Base-by-base conservation (phyloP, 495 filamentous ascomycete species). In the Penicillium arizonense region DNA sequence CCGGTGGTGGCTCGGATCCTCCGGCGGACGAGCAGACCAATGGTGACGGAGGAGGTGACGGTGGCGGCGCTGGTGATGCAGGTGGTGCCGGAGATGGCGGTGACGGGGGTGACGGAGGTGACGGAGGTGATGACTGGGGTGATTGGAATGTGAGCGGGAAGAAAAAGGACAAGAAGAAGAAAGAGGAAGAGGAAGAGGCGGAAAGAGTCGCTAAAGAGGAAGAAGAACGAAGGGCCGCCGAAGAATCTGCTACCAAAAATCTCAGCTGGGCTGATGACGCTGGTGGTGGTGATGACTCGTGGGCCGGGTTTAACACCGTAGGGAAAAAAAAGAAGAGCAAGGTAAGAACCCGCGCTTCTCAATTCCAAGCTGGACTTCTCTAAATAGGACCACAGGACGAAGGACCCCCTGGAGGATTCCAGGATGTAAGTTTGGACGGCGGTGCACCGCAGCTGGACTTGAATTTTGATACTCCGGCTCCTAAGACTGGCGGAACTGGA, bases 281-380 rank as follows among this genome's bases (percentile, higher is more conserved):
- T 3, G 63, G 65, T 16, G 67, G 56, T 23, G 67, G 58, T 37
- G 69, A 74, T 47, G 68, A 71, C 38, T 59, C 55, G 1, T 75
- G 73, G 75, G 66, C 59, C 20, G 64, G 63, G 1, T 73, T 72
- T 53, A 51, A 62, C 2, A 51, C 59, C 16, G 58, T 61, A 3
- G 61, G 63, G 7, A 77, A 75, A 50, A 80, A 80, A 57, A 79
- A 78, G 58, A 82, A 80, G 56, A 74, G 58, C 48, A 79, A 79
- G 65, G 77, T 77, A 69, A 33, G 67, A 43, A 1, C 13, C 16
- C 3, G 23, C 24, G 1, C 14, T 23, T 12, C 18, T 20, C 4
- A 6, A 18, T 39, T 18, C 40, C n/a, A 21, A 18, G 4, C 4
- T 5, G 24, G 37, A 12, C 23, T 38, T 36, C 45, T 5, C 41